Base-by-base conservation (phyloP, 768 basidiomycete genomes). In the Russula abietina region DNA sequence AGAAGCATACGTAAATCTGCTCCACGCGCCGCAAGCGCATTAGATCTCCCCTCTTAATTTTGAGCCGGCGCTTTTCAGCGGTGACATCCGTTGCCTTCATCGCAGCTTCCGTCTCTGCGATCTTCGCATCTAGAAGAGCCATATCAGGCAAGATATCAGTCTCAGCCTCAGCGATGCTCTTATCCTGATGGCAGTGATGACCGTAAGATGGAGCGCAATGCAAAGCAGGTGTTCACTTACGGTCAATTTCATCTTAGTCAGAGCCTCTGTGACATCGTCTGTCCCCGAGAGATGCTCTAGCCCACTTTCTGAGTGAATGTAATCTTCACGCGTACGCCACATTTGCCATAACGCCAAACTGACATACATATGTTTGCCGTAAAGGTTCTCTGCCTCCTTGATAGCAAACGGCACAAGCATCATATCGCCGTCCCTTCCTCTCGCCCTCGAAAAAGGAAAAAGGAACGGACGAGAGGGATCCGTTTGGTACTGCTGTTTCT, bases 401-500 rank as follows among this genome's bases (percentile, higher is more conserved):
- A 99, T 93, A 4, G 94, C 93, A 72, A 88, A 94, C 2, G 97
- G 97, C 3, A 98, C 91, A n/a, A 91, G 77, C 46, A 83, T 81
- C 26, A 78, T 79, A 61, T 85, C 81, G 55, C 82, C 80, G 51
- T 71, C 61, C 32, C 83, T 77, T 57, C 78, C 78, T 59, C 74
- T 78, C 54, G 74, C 79, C n/a, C 85, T 82, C 7, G 93, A 91
- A 72, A 97, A 99, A 0, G 97, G 97, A 73, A 99, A 95, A 64
- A 98, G 76, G 73, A 98, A 99, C 1, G 97, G 96, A 14, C 91
- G 81, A 51, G 77, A 85, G 72, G 95, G 97, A 74, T 99, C 97
- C 0, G 97, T 99, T 71, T 98, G 97, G 73, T 93, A 99, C 72
- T 96, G 93, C 71, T 96, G 96, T 73, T 98, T 98, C 78, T 99